Evolutionary conservation across 2,329 filamentous ascomycete genomes (phyloP).

Genomic region (Ophiocordyceps sinensis): DNA sequence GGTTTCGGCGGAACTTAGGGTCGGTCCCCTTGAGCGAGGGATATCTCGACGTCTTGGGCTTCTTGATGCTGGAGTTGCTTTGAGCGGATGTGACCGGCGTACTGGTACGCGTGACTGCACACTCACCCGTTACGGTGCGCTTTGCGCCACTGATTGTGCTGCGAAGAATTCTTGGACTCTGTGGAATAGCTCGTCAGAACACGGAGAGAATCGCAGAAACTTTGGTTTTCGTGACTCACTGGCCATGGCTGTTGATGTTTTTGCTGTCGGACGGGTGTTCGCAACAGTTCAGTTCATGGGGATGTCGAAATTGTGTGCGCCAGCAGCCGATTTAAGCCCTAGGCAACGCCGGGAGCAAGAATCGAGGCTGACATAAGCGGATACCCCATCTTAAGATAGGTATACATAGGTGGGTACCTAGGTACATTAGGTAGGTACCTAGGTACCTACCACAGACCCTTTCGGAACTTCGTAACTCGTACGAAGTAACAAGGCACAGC

Average conservation of each 20-base stretch:
- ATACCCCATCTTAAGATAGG: neutral
- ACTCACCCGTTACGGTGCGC: constrained; percentile 97
- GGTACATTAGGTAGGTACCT: neutral
- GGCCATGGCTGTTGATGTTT: constrained; percentile 24
- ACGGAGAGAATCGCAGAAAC: no score
- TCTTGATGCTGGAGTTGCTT: constrained; percentile 78
- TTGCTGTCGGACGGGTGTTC: constrained; percentile 12
- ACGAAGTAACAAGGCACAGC: no score
- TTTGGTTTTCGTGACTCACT: constrained; percentile 16
- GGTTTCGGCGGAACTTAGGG: constrained; percentile 99
- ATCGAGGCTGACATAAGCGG: constrained; percentile 3
- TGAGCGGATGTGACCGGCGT: constrained; percentile 6
- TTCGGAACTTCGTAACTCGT: no score
- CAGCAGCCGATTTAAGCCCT: constrained; percentile 10
- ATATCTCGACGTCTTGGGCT: constrained; percentile 98
- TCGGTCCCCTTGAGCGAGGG: constrained; percentile 97
- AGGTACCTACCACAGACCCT: neutral
- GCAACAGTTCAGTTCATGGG: constrained; percentile 10
- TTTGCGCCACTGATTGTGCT: constrained; percentile 98
- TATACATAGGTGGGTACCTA: neutral
- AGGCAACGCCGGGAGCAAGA: neutral
- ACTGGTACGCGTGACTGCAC: constrained; percentile 1
- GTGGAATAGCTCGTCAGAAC: constrained; percentile 4
- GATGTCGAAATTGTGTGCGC: constrained; percentile 17
- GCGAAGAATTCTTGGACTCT: constrained; percentile 99